Evolutionary conservation across 208 protist species (phyloP).

Genomic region (Vickermania ingenoplastis): DNA sequence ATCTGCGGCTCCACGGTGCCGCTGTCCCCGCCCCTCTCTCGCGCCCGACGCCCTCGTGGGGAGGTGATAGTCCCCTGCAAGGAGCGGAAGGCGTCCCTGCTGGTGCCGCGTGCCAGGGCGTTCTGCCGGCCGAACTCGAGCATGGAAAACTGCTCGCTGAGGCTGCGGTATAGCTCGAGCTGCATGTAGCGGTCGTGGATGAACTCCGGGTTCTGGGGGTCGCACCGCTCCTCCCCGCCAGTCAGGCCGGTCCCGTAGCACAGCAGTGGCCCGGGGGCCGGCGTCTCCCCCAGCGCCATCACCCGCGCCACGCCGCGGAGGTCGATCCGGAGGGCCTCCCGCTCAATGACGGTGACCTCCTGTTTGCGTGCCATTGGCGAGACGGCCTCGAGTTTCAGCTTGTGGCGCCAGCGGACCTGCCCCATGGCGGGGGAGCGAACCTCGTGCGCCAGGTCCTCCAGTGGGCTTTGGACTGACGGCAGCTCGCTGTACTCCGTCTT

Average conservation of each 20-base stretch:
- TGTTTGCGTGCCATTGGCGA: slow-evolving; percentile 23
- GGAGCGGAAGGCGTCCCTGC: background rate
- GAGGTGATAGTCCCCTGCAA: background rate
- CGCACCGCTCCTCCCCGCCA: slow-evolving; percentile 16
- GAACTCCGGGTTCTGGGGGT: slow-evolving; percentile 29
- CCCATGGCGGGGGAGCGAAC: background rate
- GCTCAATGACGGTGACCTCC: slow-evolving; percentile 34
- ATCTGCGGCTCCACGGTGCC: slow-evolving; percentile 3
- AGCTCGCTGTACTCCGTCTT: background rate
- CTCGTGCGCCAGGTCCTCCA: slow-evolving; percentile 6
- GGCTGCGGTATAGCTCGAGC: slow-evolving; percentile 44
- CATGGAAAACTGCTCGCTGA: slow-evolving; percentile 47
- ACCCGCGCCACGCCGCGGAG: slow-evolving; percentile 34
- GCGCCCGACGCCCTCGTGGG: background rate
- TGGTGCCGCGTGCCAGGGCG: background rate
- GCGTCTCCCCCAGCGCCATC: slow-evolving; percentile 24
- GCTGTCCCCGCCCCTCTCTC: slow-evolving; percentile 4
- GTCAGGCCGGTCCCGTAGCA: slow-evolving; percentile 17
- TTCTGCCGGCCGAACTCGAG: slow-evolving; percentile 33
- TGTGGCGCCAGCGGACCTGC: slow-evolving; percentile 31
- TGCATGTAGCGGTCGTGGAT: slow-evolving; percentile 47
- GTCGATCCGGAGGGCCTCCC: slow-evolving; percentile 45
- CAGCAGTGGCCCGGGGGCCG: slow-evolving; percentile 35
- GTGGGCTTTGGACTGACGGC: background rate
- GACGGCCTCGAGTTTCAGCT: slow-evolving; percentile 57